These are phyloP conservation scores for Phytopythium boreale DNA, from an alignment of 352 stramenopile genomes.

Conservation along the genomic window DNA sequence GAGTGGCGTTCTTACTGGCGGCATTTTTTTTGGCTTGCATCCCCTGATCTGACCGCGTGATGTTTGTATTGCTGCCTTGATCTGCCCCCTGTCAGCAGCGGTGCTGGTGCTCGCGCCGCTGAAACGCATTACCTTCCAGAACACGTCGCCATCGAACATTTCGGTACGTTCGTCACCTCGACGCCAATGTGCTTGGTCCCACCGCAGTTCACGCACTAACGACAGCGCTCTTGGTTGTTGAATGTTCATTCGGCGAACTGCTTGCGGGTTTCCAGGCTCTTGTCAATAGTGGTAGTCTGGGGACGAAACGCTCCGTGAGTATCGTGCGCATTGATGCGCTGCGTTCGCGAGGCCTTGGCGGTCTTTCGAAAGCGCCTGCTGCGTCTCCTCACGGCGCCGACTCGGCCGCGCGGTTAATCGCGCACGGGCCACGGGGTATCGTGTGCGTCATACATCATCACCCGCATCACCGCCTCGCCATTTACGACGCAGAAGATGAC, in stretches of 20 bases:
- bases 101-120: not conserved
- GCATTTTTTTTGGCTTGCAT: not conserved
- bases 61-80: too few relatives aligned
- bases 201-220: not conserved
- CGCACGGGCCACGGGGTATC: conserved; percentile 52
- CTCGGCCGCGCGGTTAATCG: conserved; percentile 13
- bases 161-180: not conserved
- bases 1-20: not conserved
- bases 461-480: conserved; percentile 26
- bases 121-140: not conserved
- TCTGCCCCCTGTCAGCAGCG: not conserved
- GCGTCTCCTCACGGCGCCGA: not conserved
- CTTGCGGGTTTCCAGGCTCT: not conserved
- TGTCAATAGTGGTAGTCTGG: not conserved
- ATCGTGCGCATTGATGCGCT: not conserved
- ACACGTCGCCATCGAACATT: not conserved
- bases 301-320: not conserved
- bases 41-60: not conserved
- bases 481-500: conserved; percentile 67
- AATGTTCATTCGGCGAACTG: not conserved
- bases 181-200: not conserved
- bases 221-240: not conserved
- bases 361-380: not conserved
- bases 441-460: conserved; percentile 34
- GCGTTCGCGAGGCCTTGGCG: not conserved